Conservation (phyloP, 345 rosid species). For the Dipteronia dyeriana region DNA sequence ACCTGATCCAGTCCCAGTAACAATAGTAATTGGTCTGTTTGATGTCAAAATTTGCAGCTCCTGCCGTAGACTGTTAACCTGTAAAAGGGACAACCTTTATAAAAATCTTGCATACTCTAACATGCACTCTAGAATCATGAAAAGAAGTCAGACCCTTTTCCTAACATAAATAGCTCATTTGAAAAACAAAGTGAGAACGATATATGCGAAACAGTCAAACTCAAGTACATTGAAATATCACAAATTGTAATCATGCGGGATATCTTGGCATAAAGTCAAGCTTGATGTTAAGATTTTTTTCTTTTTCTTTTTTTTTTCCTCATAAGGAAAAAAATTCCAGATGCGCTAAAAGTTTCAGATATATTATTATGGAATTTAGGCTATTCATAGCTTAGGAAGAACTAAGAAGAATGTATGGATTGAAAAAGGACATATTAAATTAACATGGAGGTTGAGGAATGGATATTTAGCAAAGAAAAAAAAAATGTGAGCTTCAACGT, state of each 20-base stretch:
- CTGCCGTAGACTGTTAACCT: constrained; percentile 76
- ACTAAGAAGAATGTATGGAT: neutral
- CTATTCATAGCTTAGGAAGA: neutral
- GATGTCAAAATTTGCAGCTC: constrained; percentile 66
- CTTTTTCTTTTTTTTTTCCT: too few species aligned
- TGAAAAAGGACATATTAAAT: neutral
- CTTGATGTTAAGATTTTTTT: neutral
- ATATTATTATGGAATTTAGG: neutral
- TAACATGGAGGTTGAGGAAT: neutral
- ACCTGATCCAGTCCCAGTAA: constrained; percentile 78
- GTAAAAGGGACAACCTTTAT: constrained; percentile 22
- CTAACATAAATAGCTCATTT: neutral
- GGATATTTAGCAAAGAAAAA: neutral
- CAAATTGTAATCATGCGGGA: neutral
- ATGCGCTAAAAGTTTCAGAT: neutral
- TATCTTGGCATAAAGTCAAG: neutral
- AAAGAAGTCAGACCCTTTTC: neutral
- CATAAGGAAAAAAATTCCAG: neutral
- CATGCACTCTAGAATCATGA: constrained; percentile 3
- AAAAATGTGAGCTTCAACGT: neutral
- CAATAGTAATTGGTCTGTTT: constrained; percentile 65
- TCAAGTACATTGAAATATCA: neutral
- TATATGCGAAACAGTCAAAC: neutral
- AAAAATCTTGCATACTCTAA: constrained; percentile 17
- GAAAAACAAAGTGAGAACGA: neutral